These are phyloP conservation scores for Shiraia sp. DNA, from an alignment of 2,329 filamentous ascomycete species.

Conservation along the genomic window DNA sequence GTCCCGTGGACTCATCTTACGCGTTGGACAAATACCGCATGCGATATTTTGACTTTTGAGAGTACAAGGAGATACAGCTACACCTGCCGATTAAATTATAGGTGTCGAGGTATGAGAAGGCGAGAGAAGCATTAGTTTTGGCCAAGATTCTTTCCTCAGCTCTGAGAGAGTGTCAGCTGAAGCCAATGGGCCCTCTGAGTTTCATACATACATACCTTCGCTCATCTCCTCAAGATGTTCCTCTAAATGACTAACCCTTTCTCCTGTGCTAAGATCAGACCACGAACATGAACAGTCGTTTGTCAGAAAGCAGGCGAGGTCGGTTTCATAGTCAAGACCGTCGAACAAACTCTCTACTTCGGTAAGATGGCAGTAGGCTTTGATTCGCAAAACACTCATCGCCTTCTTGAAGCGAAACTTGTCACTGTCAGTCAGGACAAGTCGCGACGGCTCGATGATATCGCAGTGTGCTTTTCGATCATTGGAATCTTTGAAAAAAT, in stretches of 20 bases:
- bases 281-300: background rate
- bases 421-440: constrained; percentile 2
- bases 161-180: constrained; percentile 1
- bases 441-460: background rate
- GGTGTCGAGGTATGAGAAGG: constrained; percentile 3
- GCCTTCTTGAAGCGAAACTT: constrained; percentile 4
- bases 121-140: constrained; percentile 4
- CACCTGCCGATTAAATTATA: too few relatives aligned
- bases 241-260: background rate
- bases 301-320: background rate
- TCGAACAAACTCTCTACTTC: constrained; percentile 2
- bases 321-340: background rate
- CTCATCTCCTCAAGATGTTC: constrained; percentile 1
- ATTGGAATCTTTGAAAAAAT: background rate
- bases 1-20: background rate
- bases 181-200: too few relatives aligned
- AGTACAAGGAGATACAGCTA: too few relatives aligned
- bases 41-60: background rate
- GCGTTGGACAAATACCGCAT: background rate
- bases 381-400: constrained; percentile 2
- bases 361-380: constrained; percentile 3
- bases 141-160: constrained; percentile 7
- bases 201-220: background rate
- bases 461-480: background rate
- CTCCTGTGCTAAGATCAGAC: background rate